Base-by-base conservation (phyloP, 1,284 basidiomycete genomes). In the Tilletia caries region DNA sequence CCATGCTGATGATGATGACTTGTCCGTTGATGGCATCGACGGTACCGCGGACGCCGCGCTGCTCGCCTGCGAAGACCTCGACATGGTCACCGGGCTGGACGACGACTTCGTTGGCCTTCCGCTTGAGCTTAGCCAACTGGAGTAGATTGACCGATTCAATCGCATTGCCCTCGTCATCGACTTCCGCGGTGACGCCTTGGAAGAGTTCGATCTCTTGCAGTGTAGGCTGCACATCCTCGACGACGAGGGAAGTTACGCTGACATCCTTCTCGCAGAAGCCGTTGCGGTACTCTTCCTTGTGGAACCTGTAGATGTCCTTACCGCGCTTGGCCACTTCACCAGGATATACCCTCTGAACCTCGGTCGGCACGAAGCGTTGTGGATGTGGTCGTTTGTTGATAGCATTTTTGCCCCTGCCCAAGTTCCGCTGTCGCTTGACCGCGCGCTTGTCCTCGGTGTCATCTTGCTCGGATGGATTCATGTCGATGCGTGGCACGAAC, bases 241-340 rank as follows among this genome's bases (percentile, higher is more conserved):
- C 85, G 70, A 90, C 89, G 60, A 98, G 86, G 0, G 89, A 89
- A 52, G 87, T 89, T 65, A 95, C 85, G 78, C 91, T 91, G 87
- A 97, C 90, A 82, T 98, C 95, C 85, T 98, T 98, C 85, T 96
- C 92, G 78, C 96, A 89, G 85, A 95, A 97, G 3, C 95, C 96
- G 71, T 97, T 91, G 76, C 89, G 90, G 86, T 91, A 98, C 8
- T 93, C 93, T 82, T 98, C 95, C 78, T 90, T 90, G 78, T 92
- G 91, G 86, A 98, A 98, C 66, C 92, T 88, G 77, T 89, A 92
- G 4, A 6, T 25, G 80, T 75, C n/a, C n/a, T n/a, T 76, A 73
- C 79, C 27, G 77, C 89, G 89, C 23, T 89, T 32, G 52, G 32
- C 32, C 6, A 50, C 8, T 25, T 50, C 20, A 5, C 46, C 86